Base-by-base conservation (phyloP, 495 filamentous ascomycete species). In the Trichoderma gamsii region DNA sequence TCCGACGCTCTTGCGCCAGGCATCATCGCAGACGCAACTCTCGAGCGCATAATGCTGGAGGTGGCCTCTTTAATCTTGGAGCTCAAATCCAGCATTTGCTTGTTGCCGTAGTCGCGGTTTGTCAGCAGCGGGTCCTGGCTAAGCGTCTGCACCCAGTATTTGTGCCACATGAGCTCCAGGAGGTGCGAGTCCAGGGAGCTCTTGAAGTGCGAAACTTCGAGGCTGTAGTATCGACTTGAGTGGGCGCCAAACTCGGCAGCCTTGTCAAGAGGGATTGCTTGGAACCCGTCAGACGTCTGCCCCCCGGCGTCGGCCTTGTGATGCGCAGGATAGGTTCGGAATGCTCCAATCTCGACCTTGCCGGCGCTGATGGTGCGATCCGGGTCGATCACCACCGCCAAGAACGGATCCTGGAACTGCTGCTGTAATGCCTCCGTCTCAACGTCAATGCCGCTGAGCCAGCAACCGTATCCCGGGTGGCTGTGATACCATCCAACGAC, bases 81-180 rank as follows among this genome's bases (percentile, higher is more conserved):
- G 49, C 87, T 89, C 64, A 98, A 81, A 78, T 99, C 96, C 63
- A 86, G 78, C 79, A 99, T 97, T 78, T 97, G 94, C 76, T 92
- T 94, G 72, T 88, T 96, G 65, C 88, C 88, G 75, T 92, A 99
- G 70, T 97, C 95, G 70, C 94, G 89, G 72, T 97, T 97, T 56
- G 92, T 91, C 70, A 97, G 89, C 12, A 98, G 84, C 59, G 96
- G 94, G 71, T 86, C 93, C 75, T 97, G 91, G n/a, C 91, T 93
- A n/a, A 99, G 85, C 29, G 96, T 99, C 68, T 92, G 88, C 29
- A 98, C 94, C 96, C 96, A 99, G 80, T 99, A 99, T 76, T 99
- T 99, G 78, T 97, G 97, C 96, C 96, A 99, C 66, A 99, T 83
- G 56, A 91, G 83, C 70, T 93, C 92, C 7, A 99, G 81, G 38